Percentiles rank a stretch among this genome's conserved stretches.
Conservation (phyloP, 352 stramenopile genomes). For the Phytophthora brassicae region DNA sequence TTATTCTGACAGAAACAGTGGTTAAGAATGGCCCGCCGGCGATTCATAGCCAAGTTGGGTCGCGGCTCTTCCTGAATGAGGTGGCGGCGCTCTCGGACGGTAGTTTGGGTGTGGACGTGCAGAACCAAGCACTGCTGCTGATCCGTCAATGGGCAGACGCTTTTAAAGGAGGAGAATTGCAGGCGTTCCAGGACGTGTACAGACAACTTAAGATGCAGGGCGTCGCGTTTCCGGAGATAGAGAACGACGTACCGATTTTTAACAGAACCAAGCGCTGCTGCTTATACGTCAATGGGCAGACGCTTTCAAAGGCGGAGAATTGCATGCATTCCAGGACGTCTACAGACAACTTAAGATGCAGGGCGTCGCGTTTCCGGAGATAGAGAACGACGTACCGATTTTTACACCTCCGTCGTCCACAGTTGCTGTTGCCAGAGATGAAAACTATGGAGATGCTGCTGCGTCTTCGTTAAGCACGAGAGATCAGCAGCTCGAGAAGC, state of each 20-base stretch:
- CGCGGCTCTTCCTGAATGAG: conserved; percentile 65
- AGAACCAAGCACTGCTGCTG: conserved; percentile 70
- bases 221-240: conserved; percentile 63
- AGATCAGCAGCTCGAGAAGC: conserved; percentile 72
- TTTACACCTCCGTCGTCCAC: conserved; percentile 66
- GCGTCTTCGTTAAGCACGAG: conserved; percentile 27
- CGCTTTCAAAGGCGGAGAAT: conserved; percentile 49
- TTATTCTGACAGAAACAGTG: conserved; percentile 70
- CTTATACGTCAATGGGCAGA: conserved; percentile 86
- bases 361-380: conserved; percentile 66
- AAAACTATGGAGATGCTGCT: conserved; percentile 5
- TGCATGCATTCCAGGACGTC: conserved; percentile 71
- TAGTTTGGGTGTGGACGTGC: conserved; percentile 68
- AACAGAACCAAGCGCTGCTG: conserved; percentile 71
- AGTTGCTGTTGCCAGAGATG: conserved; percentile 1
- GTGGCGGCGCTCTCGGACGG: conserved; percentile 69
- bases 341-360: conserved; percentile 81
- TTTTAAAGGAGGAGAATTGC: conserved; percentile 48
- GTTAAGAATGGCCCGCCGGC: conserved; percentile 77
- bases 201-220: conserved; percentile 76
- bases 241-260: conserved; percentile 72
- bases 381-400: conserved; percentile 66
- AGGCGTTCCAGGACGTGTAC: conserved; percentile 77
- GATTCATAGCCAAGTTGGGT: conserved; percentile 59
- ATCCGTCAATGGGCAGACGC: conserved; percentile 85